A percentile compares a stretch with the other conserved stretches of the same genome.
These are phyloP conservation scores for Thuidium tamariscinum DNA, from an alignment of 225 moss, liverwort and hornwort genomes.

Conservation along the genomic window DNA sequence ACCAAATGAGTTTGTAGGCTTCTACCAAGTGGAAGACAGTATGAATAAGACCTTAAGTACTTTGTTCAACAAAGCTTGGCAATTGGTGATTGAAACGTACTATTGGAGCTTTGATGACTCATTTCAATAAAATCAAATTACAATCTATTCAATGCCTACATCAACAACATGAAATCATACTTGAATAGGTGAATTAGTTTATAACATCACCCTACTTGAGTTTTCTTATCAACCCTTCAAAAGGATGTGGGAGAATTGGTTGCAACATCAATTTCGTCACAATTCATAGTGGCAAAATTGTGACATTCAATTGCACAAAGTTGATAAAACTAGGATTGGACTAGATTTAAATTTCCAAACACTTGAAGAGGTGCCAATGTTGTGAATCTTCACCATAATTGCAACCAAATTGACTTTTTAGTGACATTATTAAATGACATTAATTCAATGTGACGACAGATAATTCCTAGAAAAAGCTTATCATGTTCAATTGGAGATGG, in stretches of 20 bases:
- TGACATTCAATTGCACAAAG: neutral
- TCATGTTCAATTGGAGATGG: neutral
- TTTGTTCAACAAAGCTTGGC: rapidly evolving
- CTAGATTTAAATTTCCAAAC: neutral
- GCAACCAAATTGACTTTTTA: neutral
- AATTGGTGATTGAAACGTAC: neutral
- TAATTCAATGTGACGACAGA: neutral
- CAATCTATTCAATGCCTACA: neutral
- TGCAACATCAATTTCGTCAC: neutral
- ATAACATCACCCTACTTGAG: neutral
- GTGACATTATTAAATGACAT: neutral
- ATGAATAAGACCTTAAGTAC: neutral
- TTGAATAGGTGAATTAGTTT: rapidly evolving
- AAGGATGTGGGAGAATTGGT: neutral
- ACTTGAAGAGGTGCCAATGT: neutral
- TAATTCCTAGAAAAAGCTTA: neutral
- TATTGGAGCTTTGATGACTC: neutral
- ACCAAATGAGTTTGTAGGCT: neutral
- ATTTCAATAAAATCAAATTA: neutral
- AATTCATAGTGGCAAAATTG: rapidly evolving
- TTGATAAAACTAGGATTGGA: rapidly evolving
- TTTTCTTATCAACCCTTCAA: neutral
- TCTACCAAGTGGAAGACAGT: neutral
- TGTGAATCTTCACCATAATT: neutral
- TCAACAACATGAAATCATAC: neutral